Base-by-base conservation (phyloP, 2,329 filamentous ascomycete genomes). In the Raffaelea ambrosiae region DNA sequence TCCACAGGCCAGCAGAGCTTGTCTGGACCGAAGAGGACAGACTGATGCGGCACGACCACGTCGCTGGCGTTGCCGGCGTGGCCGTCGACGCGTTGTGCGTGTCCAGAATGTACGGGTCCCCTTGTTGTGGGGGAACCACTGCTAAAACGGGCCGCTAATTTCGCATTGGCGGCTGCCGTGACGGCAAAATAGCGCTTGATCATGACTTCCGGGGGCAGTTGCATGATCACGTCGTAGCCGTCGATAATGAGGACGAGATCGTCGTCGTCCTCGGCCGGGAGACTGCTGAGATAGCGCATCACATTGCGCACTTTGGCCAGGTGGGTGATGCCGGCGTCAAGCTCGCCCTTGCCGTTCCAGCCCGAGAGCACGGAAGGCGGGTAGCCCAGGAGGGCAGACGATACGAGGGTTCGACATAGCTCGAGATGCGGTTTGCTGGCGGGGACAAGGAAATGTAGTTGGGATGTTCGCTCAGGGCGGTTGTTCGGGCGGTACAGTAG, bases 241-340 rank as follows among this genome's bases (percentile, higher is more conserved):
- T 48, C 46, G 21, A 48, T 44, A 23, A 48, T 44, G n/a, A 48
- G 46, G n/a, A 48, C 41, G 19, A 48, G 46, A 8, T 48, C 46
- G 46, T 48, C 36, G 33, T 48, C 41, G n/a, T 29, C 35, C 4
- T 22, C 5, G 2, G 40, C n/a, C 5, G 40, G 22, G 2, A 48
- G 18, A 22, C 46, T 40, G 26, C 44, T 40, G 16, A 48, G 20
- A 13, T 48, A 48, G 33, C 46, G 46, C 35, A 44, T 13, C 3
- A 44, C 19, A 8, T 44, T 48, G 41, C 46, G 46, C 11, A 48
- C 41, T 23, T 48, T 48, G 18, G 46, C 46, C 22, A 48, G 46
- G 16, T 48, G 46, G 4, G 46, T 48, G 16, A 48, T 23, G 11
- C 40, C 21, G 10, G 46, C 46, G 19, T 48, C 46, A 19, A 48